Percentiles rank a stretch among this genome's conserved stretches.
These are phyloP conservation scores for Aureobasidium sp. DNA, from an alignment of 2,329 filamentous ascomycete species.

Conservation along the genomic window DNA sequence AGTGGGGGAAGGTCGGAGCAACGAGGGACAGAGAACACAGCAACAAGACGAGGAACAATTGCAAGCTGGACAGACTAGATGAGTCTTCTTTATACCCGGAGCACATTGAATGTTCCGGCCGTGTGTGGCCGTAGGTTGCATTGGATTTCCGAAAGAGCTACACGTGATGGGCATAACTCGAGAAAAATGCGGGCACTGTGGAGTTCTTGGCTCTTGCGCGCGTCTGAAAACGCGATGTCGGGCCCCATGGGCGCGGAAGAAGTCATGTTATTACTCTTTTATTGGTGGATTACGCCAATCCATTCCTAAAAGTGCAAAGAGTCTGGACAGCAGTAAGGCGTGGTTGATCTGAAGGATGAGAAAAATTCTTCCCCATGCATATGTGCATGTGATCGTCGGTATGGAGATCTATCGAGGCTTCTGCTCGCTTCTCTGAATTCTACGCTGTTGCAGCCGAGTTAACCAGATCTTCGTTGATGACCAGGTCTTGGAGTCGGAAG, in stretches of 20 bases:
- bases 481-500: slow-evolving; percentile 70
- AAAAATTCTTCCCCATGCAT: background rate
- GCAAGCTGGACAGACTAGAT: background rate
- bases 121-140: background rate
- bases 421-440: slow-evolving; percentile 24
- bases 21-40: background rate
- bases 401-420: slow-evolving; percentile 2
- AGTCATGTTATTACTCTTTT: background rate
- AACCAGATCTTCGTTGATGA: slow-evolving; percentile 77
- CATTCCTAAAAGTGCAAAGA: background rate
- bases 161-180: background rate
- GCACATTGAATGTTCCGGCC: background rate
- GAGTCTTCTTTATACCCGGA: slow-evolving; percentile 5
- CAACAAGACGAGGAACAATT: background rate
- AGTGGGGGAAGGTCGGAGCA: background rate
- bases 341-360: background rate
- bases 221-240: background rate
- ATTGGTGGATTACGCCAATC: slow-evolving; percentile 1
- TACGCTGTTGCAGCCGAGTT: slow-evolving; percentile 73
- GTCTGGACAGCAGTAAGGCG: background rate
- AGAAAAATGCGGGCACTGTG: slow-evolving; percentile 3
- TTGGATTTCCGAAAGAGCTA: slow-evolving; percentile 1
- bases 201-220: background rate
- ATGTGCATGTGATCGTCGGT: background rate
- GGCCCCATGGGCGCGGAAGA: background rate